Evolutionary conservation across 2,329 filamentous ascomycete species (phyloP).

Genomic region (Beauveria bassiana): DNA sequence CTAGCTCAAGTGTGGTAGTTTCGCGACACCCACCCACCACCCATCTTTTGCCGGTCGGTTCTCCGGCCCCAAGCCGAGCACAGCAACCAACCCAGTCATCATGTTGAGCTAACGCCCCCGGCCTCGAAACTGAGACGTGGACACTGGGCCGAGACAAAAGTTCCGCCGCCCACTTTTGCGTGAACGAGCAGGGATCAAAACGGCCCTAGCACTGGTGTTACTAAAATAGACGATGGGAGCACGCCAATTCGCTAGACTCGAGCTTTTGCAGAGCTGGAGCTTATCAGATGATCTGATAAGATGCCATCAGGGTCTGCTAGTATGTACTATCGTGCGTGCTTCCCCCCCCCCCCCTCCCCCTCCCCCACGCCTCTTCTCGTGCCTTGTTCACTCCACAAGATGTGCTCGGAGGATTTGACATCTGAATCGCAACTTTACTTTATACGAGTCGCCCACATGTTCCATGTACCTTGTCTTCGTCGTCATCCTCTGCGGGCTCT

Average conservation of each 20-base stretch:
- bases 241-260: neutral
- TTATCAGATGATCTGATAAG: constrained; percentile 14
- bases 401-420: neutral
- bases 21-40: too few relatives aligned
- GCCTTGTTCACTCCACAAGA: too few relatives aligned
- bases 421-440: neutral
- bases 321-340: neutral
- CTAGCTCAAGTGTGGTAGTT: too few relatives aligned
- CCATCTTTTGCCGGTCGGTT: too few relatives aligned
- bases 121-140: neutral
- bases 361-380: neutral
- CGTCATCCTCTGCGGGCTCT: neutral
- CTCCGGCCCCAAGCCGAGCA: too few relatives aligned
- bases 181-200: neutral
- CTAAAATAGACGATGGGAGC: neutral
- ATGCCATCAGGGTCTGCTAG: neutral
- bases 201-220: neutral
- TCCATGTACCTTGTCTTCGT: neutral
- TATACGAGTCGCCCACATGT: neutral
- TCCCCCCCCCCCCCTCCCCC: neutral
- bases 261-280: neutral
- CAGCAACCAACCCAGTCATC: too few relatives aligned
- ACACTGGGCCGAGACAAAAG: neutral
- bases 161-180: neutral
- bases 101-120: neutral